These are phyloP conservation scores for Fusarium chaquense DNA, from an alignment of 2,329 filamentous ascomycete genomes.

Conservation along the genomic window DNA sequence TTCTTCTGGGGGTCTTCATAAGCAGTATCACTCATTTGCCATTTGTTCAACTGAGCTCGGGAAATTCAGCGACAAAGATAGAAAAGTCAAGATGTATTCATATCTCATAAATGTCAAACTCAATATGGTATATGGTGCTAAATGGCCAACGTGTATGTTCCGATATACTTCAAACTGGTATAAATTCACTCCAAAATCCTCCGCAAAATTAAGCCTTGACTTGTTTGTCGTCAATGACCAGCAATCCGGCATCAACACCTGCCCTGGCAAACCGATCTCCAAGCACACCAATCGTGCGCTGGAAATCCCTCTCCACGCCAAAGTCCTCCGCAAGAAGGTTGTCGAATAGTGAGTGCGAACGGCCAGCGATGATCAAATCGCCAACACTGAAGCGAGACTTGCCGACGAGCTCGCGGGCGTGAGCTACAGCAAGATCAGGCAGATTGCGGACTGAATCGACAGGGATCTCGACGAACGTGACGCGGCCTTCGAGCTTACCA, in stretches of 20 bases:
- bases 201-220: not conserved
- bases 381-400: conserved; percentile 43
- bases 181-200: not conserved
- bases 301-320: conserved; percentile 46
- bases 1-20: too few relatives aligned
- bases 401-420: conserved; percentile 41
- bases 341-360: conserved; percentile 37
- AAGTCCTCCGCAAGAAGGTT: conserved; percentile 33
- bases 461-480: conserved; percentile 40
- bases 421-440: conserved; percentile 43
- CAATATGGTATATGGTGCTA: not conserved
- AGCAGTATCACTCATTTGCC: too few relatives aligned
- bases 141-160: not conserved
- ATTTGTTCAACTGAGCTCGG: too few relatives aligned
- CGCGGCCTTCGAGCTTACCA: conserved; percentile 32
- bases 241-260: conserved; percentile 48
- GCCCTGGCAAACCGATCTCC: conserved; percentile 45
- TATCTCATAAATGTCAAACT: conserved; percentile 4
- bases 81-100: not conserved
- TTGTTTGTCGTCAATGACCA: conserved; percentile 46
- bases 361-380: conserved; percentile 46
- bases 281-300: conserved; percentile 46
- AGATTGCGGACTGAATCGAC: conserved; percentile 44
- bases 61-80: too few relatives aligned
- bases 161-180: not conserved